Percentiles rank a stretch among this genome's conserved stretches.
Conservation (phyloP, 1,139 yeast genomes). For the Pneumocystis murina region DNA sequence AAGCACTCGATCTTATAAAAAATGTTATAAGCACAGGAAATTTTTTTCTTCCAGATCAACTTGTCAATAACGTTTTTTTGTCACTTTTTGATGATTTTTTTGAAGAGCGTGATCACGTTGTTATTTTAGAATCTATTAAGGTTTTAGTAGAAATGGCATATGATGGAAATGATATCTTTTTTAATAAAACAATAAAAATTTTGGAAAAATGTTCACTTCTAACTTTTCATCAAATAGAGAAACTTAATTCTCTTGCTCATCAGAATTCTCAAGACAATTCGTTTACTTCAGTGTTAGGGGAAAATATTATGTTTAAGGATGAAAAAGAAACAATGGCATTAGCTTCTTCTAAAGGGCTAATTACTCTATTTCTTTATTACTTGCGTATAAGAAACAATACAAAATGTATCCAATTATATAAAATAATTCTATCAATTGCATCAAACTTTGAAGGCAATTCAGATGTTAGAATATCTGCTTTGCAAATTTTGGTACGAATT, state of each 20-base stretch:
- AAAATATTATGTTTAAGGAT: not conserved
- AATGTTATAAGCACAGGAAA: conserved; percentile 31
- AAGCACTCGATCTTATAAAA: conserved; percentile 32
- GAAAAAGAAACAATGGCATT: not conserved
- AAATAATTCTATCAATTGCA: not conserved
- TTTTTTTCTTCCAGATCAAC: conserved; percentile 6
- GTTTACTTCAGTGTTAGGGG: not conserved
- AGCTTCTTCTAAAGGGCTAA: not conserved
- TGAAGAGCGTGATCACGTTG: conserved; percentile 2
- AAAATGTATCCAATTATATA: not conserved
- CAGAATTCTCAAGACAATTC: not conserved
- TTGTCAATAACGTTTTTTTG: conserved; percentile 8
- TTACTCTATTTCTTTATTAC: not conserved
- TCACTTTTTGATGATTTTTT: conserved; percentile 12
- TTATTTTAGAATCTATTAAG: conserved; percentile 7
- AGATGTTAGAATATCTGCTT: not conserved
- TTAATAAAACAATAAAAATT: not conserved
- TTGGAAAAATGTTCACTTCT: not conserved
- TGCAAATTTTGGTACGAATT: not conserved
- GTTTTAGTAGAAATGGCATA: conserved; percentile 16
- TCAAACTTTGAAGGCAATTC: not conserved
- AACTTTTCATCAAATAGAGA: not conserved
- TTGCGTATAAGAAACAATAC: not conserved
- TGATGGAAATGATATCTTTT: conserved; percentile 20
- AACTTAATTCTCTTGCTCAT: not conserved